These are phyloP conservation scores for Hygrophorus pudorinus DNA, from an alignment of 768 basidiomycete genomes.

Conservation along the genomic window DNA sequence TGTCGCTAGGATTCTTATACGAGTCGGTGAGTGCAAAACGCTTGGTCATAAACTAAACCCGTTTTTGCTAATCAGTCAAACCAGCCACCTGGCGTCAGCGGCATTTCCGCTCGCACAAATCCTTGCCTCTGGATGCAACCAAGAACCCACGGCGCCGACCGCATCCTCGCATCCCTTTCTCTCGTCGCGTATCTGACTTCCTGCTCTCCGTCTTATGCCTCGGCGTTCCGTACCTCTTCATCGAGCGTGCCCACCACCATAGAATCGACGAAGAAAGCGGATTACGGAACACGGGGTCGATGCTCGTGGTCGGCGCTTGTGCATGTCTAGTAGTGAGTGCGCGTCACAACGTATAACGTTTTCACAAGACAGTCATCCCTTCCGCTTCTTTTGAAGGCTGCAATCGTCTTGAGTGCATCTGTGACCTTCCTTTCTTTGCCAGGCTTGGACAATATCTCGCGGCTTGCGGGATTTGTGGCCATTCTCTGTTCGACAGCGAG, in stretches of 20 bases:
- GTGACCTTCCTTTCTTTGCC: conserved; percentile 77
- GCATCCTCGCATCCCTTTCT: conserved; percentile 27
- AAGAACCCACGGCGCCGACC: conserved; percentile 15
- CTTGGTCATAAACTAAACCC: neutral
- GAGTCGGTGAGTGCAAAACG: conserved; percentile 42
- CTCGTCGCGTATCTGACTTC: conserved; percentile 45
- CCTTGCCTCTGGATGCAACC: conserved; percentile 46
- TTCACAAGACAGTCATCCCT: neutral
- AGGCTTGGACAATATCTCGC: conserved; percentile 53
- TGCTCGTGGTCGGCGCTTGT: conserved; percentile 52
- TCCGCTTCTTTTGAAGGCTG: conserved; percentile 41
- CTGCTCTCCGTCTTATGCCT: conserved; percentile 57
- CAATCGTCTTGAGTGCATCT: conserved; percentile 70
- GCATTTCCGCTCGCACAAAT: conserved; percentile 59
- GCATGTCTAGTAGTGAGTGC: conserved; percentile 52
- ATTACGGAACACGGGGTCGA: conserved; percentile 35
- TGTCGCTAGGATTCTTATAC: conserved; percentile 56
- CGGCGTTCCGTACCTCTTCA: conserved; percentile 72
- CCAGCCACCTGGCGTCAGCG: conserved; percentile 62
- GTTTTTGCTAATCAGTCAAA: conserved; percentile 1
- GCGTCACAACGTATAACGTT: conserved; percentile 3
- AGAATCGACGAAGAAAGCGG: conserved; percentile 56
- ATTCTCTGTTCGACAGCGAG: conserved; percentile 60
- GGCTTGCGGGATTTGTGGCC: conserved; percentile 57
- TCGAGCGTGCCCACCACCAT: conserved; percentile 39